Evolutionary conservation across 2,329 filamentous ascomycete genomes (phyloP).

Genomic region (Aspergillus uvarum): DNA sequence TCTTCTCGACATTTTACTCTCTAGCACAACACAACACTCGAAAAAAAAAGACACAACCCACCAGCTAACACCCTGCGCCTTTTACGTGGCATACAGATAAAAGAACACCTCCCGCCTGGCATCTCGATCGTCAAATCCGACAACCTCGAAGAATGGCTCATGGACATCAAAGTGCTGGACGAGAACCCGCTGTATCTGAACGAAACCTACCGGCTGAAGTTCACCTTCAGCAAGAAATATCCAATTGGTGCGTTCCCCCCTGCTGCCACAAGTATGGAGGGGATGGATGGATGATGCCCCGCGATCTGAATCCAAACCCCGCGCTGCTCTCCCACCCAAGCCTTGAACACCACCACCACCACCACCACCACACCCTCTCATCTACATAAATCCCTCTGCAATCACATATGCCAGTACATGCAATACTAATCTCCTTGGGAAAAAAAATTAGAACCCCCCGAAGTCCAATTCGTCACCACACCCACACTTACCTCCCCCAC

Average conservation of each 20-base stretch:
- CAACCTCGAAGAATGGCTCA: conserved; percentile 82
- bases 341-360: too few species aligned
- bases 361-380: too few species aligned
- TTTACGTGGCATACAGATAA: conserved; percentile 45
- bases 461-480: conserved; percentile 74
- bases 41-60: background rate
- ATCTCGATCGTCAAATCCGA: conserved; percentile 80
- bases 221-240: conserved; percentile 79
- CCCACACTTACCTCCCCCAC: conserved; percentile 1
- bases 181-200: conserved; percentile 81
- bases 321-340: too few species aligned
- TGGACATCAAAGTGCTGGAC: conserved; percentile 90
- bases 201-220: conserved; percentile 80
- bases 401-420: background rate
- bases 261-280: too few species aligned
- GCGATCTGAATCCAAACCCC: background rate
- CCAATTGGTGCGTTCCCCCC: conserved; percentile 69
- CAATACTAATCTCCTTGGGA: too few species aligned
- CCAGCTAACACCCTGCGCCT: background rate
- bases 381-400: too few species aligned
- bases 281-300: too few species aligned
- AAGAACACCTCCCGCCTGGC: conserved; percentile 60
- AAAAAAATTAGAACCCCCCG: conserved; percentile 71
- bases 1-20: background rate
- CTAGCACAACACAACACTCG: too few species aligned